Evolutionary conservation across 306 rosid genomes (phyloP).

Genomic region (Parietaria judaica): DNA sequence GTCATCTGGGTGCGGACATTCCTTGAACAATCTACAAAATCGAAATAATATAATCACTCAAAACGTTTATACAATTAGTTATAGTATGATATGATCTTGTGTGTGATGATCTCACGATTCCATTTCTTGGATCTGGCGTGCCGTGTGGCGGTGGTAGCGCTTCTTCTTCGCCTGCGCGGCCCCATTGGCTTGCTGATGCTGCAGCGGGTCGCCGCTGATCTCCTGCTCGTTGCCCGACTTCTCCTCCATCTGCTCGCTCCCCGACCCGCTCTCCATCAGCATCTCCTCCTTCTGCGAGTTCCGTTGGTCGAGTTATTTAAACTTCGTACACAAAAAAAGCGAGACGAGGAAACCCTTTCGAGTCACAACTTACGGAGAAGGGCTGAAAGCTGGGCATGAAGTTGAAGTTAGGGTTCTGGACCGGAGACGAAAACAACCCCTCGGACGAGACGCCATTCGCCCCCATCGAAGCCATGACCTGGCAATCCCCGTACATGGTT

Average conservation of each 20-base stretch:
- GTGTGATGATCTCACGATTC: constrained; percentile 41
- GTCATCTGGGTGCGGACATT: constrained; percentile 98
- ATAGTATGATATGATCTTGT: neutral
- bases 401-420: constrained; percentile 82
- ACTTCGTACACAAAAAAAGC: neutral
- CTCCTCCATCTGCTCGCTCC: constrained; percentile 70
- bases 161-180: constrained; percentile 54
- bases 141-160: constrained; percentile 89
- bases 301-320: no score
- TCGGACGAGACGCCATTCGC: constrained; percentile 67
- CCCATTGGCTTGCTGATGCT: neutral
- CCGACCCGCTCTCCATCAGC: constrained; percentile 67
- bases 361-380: constrained; percentile 29
- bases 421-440: constrained; percentile 57
- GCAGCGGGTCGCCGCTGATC: constrained; percentile 26
- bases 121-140: constrained; percentile 99
- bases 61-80: neutral
- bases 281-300: constrained; percentile 45
- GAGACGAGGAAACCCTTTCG: neutral
- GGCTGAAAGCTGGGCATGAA: constrained; percentile 68
- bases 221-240: constrained; percentile 72
- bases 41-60: neutral
- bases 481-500: constrained; percentile 88
- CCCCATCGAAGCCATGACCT: constrained; percentile 83
- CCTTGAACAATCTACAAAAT: constrained; percentile 64